Evolutionary conservation across 208 protist species (phyloP).

Genomic region (Leishmania gerbilli): DNA sequence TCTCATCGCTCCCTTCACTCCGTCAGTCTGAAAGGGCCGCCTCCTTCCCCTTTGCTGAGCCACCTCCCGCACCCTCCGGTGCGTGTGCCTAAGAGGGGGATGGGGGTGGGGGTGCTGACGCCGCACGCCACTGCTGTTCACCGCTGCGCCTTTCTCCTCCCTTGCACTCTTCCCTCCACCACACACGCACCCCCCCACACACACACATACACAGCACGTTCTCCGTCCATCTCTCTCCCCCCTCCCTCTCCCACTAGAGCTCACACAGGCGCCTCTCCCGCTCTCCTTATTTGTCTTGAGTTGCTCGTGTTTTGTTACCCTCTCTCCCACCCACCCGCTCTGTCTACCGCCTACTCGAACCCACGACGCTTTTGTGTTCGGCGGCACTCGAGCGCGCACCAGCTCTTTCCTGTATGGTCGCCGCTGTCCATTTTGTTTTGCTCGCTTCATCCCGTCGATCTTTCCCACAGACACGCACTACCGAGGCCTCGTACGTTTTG

Average conservation of each 20-base stretch:
- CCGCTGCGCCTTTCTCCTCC: background rate
- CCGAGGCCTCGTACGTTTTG: background rate
- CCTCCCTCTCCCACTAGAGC: background rate
- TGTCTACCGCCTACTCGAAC: background rate
- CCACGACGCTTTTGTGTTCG: background rate
- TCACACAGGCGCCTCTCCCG: no score
- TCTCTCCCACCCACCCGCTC: no score
- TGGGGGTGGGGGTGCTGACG: no score
- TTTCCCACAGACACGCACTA: background rate
- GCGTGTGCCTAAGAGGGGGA: background rate
- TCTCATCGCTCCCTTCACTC: no score
- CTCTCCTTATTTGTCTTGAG: no score
- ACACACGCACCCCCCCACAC: background rate
- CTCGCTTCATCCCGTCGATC: background rate
- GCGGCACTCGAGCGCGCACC: no score
- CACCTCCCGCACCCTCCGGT: background rate
- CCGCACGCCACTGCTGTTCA: background rate
- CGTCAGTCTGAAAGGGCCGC: no score
- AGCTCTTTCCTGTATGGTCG: no score
- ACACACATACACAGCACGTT: background rate
- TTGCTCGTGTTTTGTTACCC: no score
- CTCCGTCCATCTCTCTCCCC: background rate
- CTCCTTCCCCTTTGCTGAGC: slow-evolving; percentile 33
- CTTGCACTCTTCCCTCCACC: background rate
- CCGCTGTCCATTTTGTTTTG: no score